Base-by-base conservation (phyloP, 352 stramenopile genomes). In the Globisporangium iwayamae region DNA sequence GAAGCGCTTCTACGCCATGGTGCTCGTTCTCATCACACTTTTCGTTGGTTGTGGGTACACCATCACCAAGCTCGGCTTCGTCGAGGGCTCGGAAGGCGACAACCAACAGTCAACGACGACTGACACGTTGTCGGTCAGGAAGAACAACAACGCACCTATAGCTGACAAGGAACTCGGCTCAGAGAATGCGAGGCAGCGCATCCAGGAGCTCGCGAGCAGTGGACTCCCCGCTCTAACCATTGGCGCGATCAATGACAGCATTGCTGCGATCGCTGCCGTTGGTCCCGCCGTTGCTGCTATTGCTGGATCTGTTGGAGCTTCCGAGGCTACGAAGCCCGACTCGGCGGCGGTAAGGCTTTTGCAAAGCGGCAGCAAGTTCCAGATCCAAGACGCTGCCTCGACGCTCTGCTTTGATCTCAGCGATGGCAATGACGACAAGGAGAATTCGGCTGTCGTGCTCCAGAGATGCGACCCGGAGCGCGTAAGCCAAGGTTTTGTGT, bases 11-110 rank as follows among this genome's bases (percentile, higher is more conserved):
- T 62, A 46, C 25, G 62, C 53, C 32, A 48, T 62, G 13, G 53
- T 14, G 18, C 10, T 57, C 43, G 9, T 28, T 22, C 41, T 67
- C 25, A 9, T 52, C 30, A 60, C 20, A 30, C 43, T 67, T 32
- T 45, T 67, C 22, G 62, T 55, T 18, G 62, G 62, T 34, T 67
- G 53, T 10, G 62, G 53, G 4, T 62, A 58, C 45, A 13, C 61
- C 34, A 53, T 39, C 22, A 22, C 7, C 51, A 56, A 39, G 22
- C 8, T 39, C 11, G 48, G 48, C 11, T 18, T 16, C 4, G 20
- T 18, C 20, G 4, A 13, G 10, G 22, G 20, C 28, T 10, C 18
- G 7, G 22, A 54, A 53, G 11, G 30, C n/a, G 11, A 20, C 4
- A 20, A 34, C 5, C 22, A 20, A 10, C n/a, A 6, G 11, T 18